Conservation (phyloP, 352 stramenopile species). For the Phytophthora nicotianae region DNA sequence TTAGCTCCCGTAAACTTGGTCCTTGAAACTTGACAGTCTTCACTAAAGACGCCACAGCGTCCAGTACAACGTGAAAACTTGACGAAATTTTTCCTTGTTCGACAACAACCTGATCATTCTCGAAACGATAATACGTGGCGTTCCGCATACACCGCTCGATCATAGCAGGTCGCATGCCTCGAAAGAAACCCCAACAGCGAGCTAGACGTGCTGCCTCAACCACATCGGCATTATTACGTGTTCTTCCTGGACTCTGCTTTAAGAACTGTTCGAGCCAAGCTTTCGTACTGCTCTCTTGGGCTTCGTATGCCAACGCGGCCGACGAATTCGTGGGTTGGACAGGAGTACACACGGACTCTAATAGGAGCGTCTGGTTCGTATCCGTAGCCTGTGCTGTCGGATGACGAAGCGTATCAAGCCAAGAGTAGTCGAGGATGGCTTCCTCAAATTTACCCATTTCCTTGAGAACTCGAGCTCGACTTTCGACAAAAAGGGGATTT, state of each 20-base stretch:
- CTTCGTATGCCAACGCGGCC: slow-evolving; percentile 34
- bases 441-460: slow-evolving; percentile 69
- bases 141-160: slow-evolving; percentile 57
- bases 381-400: slow-evolving; percentile 16
- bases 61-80: slow-evolving; percentile 60
- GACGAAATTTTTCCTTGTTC: slow-evolving; percentile 39
- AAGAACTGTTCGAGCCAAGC: slow-evolving; percentile 52
- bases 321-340: slow-evolving; percentile 12
- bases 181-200: slow-evolving; percentile 57
- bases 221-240: slow-evolving; percentile 32
- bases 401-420: slow-evolving; percentile 58
- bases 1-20: slow-evolving; percentile 60
- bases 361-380: slow-evolving; percentile 15
- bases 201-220: slow-evolving; percentile 35
- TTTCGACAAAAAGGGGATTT: slow-evolving; percentile 69
- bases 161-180: slow-evolving; percentile 52
- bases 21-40: slow-evolving; percentile 48
- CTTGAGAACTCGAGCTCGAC: slow-evolving; percentile 60
- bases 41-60: slow-evolving; percentile 45
- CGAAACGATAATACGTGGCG: slow-evolving; percentile 41
- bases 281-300: slow-evolving; percentile 40
- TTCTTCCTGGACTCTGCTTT: slow-evolving; percentile 33
- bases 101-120: slow-evolving; percentile 45
- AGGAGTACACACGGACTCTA: slow-evolving; percentile 13
- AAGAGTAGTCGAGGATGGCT: slow-evolving; percentile 74